Percentiles rank a stretch among this genome's conserved stretches.
phyloP scores from a whole-genome alignment of 1,139 yeast genomes.

The Hemisphaericaspora lyxosophila region DNA sequence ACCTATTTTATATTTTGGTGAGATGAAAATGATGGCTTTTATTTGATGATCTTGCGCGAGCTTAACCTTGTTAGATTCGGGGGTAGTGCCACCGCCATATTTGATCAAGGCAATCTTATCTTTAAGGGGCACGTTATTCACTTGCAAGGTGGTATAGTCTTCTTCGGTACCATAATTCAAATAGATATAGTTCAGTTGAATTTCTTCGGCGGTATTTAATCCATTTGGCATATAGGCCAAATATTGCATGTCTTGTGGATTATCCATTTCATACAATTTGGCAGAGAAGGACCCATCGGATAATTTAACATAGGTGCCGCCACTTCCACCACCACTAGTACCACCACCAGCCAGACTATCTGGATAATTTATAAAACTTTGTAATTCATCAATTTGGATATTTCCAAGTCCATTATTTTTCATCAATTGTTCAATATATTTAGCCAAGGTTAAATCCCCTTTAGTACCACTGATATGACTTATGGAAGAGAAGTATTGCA shows the following conservation, averaged over 20 bases:
- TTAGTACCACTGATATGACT: conserved; percentile 87
- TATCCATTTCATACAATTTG: conserved; percentile 33
- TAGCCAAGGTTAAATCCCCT: conserved; percentile 74
- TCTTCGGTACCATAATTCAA: conserved; percentile 59
- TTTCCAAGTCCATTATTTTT: conserved; percentile 53
- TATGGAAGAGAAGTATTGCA: conserved; percentile 77
- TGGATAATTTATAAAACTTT: conserved; percentile 61
- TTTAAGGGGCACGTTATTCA: conserved; percentile 33
- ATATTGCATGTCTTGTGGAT: conserved; percentile 36
- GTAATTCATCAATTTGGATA: conserved; percentile 51
- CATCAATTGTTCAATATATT: conserved; percentile 61
- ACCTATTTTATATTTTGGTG: conserved; percentile 24
- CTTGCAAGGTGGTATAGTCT: conserved; percentile 53
- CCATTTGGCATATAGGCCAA: conserved; percentile 72
- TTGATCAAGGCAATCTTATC: conserved; percentile 58
- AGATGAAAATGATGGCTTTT: conserved; percentile 38
- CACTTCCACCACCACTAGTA: too few relatives aligned
- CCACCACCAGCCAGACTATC: too few relatives aligned
- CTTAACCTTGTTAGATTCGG: conserved; percentile 39
- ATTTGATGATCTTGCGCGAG: conserved; percentile 33
- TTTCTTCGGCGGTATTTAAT: conserved; percentile 41
- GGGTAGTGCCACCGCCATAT: conserved; percentile 53
- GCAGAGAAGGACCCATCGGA: conserved; percentile 39
- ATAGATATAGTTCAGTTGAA: conserved; percentile 55
- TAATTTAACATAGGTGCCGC: conserved; percentile 31